phyloP scores from a whole-genome alignment of 2,329 filamentous ascomycete genomes.

The Chrysosporium keratinophilum region DNA sequence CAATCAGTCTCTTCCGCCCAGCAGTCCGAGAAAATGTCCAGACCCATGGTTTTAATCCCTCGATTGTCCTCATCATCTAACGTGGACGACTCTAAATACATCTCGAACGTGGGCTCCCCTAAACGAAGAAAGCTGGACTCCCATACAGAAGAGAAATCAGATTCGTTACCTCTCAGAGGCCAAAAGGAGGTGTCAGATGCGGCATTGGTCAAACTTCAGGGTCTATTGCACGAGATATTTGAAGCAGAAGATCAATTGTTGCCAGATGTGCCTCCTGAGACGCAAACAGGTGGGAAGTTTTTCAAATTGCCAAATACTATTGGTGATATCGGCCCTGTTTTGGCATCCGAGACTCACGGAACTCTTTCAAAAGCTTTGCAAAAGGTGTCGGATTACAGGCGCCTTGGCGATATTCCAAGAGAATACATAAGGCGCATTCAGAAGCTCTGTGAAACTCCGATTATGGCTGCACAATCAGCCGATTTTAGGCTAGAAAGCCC shows the following conservation, averaged over 20 bases:
- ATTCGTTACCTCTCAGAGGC: constrained; percentile 55
- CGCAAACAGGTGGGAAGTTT: constrained; percentile 42
- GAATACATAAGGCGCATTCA: constrained; percentile 67
- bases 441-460: constrained; percentile 63
- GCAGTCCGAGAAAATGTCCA: constrained; percentile 19
- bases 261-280: constrained; percentile 40
- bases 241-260: constrained; percentile 63
- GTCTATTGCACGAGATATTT: constrained; percentile 61
- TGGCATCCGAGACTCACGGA: constrained; percentile 58
- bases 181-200: constrained; percentile 72
- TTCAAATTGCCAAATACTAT: constrained; percentile 35
- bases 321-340: constrained; percentile 35
- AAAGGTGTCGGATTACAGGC: constrained; percentile 58
- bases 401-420: constrained; percentile 60
- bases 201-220: constrained; percentile 59
- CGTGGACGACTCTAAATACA: constrained; percentile 33
- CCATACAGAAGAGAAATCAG: constrained; percentile 40
- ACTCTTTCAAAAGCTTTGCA: constrained; percentile 63
- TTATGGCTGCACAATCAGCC: constrained; percentile 56
- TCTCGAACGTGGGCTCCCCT: constrained; percentile 27
- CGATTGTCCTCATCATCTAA: constrained; percentile 32
- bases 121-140: constrained; percentile 44
- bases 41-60: constrained; percentile 42
- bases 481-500: constrained; percentile 60
- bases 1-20: constrained; percentile 5